Evolutionary conservation across 345 rosid species (phyloP), one percentile per base, ranked within the genome.

Genomic region (Arabidopsis arenosa): DNA sequence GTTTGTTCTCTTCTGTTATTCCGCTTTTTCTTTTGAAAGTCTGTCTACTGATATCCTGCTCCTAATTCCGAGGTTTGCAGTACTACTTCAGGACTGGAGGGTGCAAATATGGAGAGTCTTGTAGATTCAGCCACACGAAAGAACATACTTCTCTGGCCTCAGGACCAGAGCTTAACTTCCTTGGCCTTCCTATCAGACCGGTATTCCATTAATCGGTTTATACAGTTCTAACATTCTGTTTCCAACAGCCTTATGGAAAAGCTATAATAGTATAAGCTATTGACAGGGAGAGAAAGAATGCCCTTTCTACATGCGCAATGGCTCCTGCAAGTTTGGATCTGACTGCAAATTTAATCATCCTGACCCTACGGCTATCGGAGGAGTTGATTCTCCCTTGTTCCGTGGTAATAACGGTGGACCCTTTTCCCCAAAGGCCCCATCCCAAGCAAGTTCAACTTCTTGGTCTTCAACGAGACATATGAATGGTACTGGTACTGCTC

Each of bases 271-370:
- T 72, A 43, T 67, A 72, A 40, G 70, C 77, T 67, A 26, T 64
- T 81, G 37, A 6, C 87, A 96, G 99, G 95, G 91, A 79, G 97
- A 87, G 85, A 89, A 74, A 82, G 98, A 96, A 78, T 93, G 99
- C 47, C 92, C 89, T 3, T 93, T 82, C 83, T 96, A 89, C 85
- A 96, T 96, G 97, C 98, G 97, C 11, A 90, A 86, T 72, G 98
- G 97, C 75, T 89, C 98, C 70, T 96, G 99, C 86, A 96, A 91
- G 79, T 96, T 80, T 80, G 96, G 90, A 55, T 71, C 85, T 49
- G 90, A 78, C 84, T 96, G 99, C 91, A 88, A 79, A 80, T 96
- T 88, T 76, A 91, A 90, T 80, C 99, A 96, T 91, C 99, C 99
- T 6, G 95, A 96, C 78, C 98, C 98, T 49, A 85, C 84, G 4